Conservation (phyloP, 2,329 filamentous ascomycete species). For the Apiospora koreana region DNA sequence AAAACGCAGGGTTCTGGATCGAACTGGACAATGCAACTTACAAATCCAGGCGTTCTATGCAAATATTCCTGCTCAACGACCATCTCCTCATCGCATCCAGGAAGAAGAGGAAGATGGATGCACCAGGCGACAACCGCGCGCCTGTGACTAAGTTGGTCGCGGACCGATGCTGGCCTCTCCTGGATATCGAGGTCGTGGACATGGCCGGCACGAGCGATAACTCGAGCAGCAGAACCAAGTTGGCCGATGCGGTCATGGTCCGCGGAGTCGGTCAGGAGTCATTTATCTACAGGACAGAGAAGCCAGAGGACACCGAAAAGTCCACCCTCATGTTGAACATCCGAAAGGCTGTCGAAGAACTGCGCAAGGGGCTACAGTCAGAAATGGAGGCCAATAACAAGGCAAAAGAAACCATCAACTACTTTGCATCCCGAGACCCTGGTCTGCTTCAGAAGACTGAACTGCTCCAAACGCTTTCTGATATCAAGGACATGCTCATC, state of each 20-base stretch:
- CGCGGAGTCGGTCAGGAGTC: conserved; percentile 83
- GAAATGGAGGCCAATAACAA: conserved; percentile 88
- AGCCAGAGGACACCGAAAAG: conserved; percentile 78
- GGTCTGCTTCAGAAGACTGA: conserved; percentile 78
- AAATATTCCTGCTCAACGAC: conserved; percentile 91
- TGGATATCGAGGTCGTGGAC: conserved; percentile 92
- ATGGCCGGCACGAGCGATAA: conserved; percentile 69
- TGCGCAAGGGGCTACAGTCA: conserved; percentile 80
- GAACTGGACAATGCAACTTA: conserved; percentile 97
- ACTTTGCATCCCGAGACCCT: conserved; percentile 78
- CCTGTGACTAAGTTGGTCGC: conserved; percentile 79
- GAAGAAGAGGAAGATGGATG: conserved; percentile 88
- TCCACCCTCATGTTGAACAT: conserved; percentile 81
- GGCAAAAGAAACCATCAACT: conserved; percentile 81
- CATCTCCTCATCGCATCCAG: conserved; percentile 87
- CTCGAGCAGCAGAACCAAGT: conserved; percentile 59
- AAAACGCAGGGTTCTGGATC: conserved; percentile 92
- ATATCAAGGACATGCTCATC: conserved; percentile 84
- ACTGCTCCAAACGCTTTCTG: conserved; percentile 74
- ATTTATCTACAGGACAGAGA: conserved; percentile 91
- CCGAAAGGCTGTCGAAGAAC: conserved; percentile 87
- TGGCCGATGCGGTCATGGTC: conserved; percentile 87
- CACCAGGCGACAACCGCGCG: conserved; percentile 51
- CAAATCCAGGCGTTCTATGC: conserved; percentile 86
- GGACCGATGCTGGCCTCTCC: conserved; percentile 89